phyloP scores from a whole-genome alignment of 495 filamentous ascomycete genomes.

The Trichoderma reesei region DNA sequence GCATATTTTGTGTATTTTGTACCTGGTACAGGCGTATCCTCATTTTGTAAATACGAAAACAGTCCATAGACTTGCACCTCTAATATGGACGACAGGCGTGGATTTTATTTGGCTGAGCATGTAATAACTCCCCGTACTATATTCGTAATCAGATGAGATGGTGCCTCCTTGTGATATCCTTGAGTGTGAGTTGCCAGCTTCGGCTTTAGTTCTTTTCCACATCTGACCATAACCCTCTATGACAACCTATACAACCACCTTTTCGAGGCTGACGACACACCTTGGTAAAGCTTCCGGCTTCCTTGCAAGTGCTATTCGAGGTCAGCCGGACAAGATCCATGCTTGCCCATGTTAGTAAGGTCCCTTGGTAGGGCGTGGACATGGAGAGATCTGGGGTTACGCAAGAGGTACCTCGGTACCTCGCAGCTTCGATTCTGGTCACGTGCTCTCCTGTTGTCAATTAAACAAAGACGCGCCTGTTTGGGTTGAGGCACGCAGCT shows the following conservation, averaged over 20 bases:
- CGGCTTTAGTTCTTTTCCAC: no score
- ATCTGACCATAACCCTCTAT: no score
- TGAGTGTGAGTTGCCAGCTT: no score
- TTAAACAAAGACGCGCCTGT: not conserved
- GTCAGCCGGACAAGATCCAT: not conserved
- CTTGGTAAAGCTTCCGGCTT: not conserved
- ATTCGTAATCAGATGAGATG: no score
- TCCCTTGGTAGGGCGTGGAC: not conserved
- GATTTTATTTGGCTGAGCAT: not conserved
- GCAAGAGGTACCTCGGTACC: not conserved
- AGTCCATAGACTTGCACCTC: not conserved
- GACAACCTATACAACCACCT: not conserved
- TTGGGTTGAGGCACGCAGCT: not conserved
- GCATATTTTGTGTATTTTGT: not conserved
- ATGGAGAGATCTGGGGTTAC: not conserved
- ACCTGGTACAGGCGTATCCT: not conserved
- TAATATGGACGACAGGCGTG: not conserved
- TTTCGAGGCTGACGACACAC: not conserved
- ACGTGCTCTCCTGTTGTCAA: slow-evolving; percentile 3
- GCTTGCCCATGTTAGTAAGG: no score
- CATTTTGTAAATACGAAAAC: not conserved
- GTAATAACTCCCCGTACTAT: not conserved
- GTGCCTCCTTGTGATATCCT: no score
- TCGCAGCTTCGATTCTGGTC: not conserved
- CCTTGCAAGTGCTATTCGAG: not conserved